These are phyloP conservation scores for Dalbergia oliveri DNA, from an alignment of 306 rosid species.

Conservation along the genomic window DNA sequence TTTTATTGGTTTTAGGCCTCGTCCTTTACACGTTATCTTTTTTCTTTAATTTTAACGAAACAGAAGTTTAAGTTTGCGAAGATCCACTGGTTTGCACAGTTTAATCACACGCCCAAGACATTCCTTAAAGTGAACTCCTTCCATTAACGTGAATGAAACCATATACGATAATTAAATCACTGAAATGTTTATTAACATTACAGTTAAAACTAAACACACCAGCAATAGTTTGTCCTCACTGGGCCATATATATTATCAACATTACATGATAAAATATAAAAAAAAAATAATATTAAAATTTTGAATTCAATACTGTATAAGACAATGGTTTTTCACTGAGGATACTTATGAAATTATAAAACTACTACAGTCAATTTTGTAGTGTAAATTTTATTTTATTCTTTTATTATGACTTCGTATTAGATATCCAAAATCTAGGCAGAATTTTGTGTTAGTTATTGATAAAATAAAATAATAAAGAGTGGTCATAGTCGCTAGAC, in stretches of 20 bases:
- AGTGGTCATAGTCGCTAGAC: neutral
- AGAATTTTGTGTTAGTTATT: neutral
- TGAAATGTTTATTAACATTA: neutral
- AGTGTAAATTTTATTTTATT: neutral
- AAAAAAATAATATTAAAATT: no score
- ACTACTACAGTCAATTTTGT: neutral
- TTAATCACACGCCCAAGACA: neutral
- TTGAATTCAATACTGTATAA: no score
- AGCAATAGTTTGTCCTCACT: no score
- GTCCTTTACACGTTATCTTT: neutral
- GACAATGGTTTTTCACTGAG: neutral
- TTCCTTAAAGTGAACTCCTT: neutral
- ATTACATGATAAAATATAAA: no score
- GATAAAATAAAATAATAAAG: constrained; percentile 4
- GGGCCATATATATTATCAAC: no score
- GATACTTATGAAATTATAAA: neutral
- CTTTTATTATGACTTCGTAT: neutral
- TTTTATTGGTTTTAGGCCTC: neutral
- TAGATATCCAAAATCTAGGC: neutral
- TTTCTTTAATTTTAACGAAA: neutral
- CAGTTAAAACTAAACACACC: no score
- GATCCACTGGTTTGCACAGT: neutral
- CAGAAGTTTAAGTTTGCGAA: neutral
- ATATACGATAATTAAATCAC: neutral
- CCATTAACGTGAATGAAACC: neutral